Evolutionary conservation across 768 basidiomycete species (phyloP), one percentile per base, ranked within the genome.

Genomic region (Boletus pseudopeckii): DNA sequence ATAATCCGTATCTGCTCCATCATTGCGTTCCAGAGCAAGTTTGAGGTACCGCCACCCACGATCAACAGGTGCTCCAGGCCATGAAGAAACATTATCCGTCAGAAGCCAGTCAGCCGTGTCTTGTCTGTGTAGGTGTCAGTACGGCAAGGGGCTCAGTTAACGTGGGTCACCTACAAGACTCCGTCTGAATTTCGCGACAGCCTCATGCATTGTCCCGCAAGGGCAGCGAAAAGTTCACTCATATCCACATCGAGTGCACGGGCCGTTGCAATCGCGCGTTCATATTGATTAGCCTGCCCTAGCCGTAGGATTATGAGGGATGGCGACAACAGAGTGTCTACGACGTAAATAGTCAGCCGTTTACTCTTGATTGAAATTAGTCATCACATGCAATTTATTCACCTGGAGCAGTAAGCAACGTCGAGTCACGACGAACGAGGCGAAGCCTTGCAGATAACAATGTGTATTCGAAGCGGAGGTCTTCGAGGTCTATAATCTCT

Each of bases 11-110:
- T 83, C 80, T 18, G 74, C 62, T 11, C 75, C 76, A 65, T 99
- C 96, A 61, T 97, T 82, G 45, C 86, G 82, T 52, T 86, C 82
- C 56, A 98, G 75, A 18, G 86, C 80, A 59, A 84, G 78, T 58
- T 92, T 88, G 42, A 99, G 79, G 68, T 93, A 93, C 64, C 88
- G 80, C 90, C 94, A 94, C 5, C 86, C 92, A 56, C 89, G 81
- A 58, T 90, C 86, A 34, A 84, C 80, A 17, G 85, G 75, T 7
- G 88, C 80, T 5, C 95, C 95, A 18, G 88, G 80, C 87, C 96
- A 96, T 0, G 88, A 86, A 2, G 84, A 79, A 10, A 90, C 79
- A 54, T 85, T 83, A 64, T 92, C 90, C 18, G 85, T 85, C 36
- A 90, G 75, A 33, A 98, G 76, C 94, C 95, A 98, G 57, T 87